phyloP scores from a whole-genome alignment of 1,284 basidiomycete species.

The Leccinum laetum region DNA sequence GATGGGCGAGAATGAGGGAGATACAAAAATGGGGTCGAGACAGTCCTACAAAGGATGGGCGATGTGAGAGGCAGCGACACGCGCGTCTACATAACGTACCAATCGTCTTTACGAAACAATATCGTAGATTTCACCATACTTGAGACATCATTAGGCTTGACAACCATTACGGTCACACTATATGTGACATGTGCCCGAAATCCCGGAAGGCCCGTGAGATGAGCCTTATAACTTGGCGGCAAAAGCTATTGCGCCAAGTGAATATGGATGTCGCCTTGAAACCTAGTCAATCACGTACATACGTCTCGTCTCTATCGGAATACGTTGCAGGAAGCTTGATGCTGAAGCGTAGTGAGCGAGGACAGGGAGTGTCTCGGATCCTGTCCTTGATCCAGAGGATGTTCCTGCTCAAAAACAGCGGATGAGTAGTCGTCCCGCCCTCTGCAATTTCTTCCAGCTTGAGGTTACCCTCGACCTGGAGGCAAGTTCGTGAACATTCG shows the following conservation, averaged over 20 bases:
- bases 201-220: constrained; percentile 65
- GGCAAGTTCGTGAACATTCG: constrained; percentile 15
- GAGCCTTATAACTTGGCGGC: constrained; percentile 63
- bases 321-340: constrained; percentile 59
- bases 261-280: constrained; percentile 5
- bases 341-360: constrained; percentile 51
- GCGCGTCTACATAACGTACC: constrained; percentile 34
- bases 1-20: constrained; percentile 64
- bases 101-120: constrained; percentile 45
- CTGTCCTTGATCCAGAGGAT: constrained; percentile 58
- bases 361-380: constrained; percentile 43
- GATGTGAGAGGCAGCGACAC: constrained; percentile 6
- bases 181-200: constrained; percentile 64
- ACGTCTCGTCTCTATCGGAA: constrained; percentile 50
- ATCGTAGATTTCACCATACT: constrained; percentile 42
- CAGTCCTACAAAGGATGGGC: constrained; percentile 35
- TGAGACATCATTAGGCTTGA: constrained; percentile 43
- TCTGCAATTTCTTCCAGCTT: constrained; percentile 64
- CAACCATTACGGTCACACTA: constrained; percentile 43
- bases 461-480: constrained; percentile 60
- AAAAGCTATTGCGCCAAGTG: constrained; percentile 42
- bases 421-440: constrained; percentile 52
- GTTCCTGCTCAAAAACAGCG: constrained; percentile 50
- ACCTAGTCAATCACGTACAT: constrained; percentile 44
- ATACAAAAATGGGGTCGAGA: constrained; percentile 66